Base-by-base conservation (phyloP, 1,284 basidiomycete genomes). In the Flammula alnicola region DNA sequence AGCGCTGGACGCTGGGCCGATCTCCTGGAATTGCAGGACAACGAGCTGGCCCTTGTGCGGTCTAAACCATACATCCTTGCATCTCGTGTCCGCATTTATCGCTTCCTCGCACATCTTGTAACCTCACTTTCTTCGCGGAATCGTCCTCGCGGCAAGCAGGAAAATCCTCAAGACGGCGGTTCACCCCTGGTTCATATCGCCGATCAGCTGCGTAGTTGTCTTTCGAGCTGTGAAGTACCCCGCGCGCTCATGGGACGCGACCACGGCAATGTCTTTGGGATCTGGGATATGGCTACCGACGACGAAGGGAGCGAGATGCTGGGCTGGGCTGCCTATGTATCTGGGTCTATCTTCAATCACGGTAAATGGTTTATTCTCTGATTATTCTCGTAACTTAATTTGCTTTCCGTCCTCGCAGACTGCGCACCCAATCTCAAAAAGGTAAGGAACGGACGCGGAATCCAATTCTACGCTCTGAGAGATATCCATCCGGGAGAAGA, bases 341-440 rank as follows among this genome's bases (percentile, higher is more conserved):
- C 73, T 44, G 81, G 76, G 1, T 83, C 83, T 9, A 84, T 80
- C 64, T 86, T 86, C 61, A 87, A 87, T 58, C 84, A 87, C 59
- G 74, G 84, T 84, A 30, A 43, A 71, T 68, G 14, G 9, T 22
- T 30, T 30, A 32, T 43, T 12, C 26, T 26, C 39, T 30, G 20
- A 32, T 12, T 26, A 27, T 22, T 44, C 20, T 11, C 20, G 12
- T 45, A 29, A 32, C 29, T 51, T 23, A 38, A 33, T 31, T 4
- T 54, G n/a, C n/a, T n/a, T n/a, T n/a, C n/a, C n/a, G n/a, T n/a
- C n/a, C n/a, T n/a, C 26, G 27, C 9, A 86, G 84, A 79, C 60
- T 86, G 84, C 58, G 62, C 66, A 3, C 83, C 84, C 3, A 86
- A 84, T 47, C 60, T 86, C 9, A 70, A 69, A n/a, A 86, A 84